Evolutionary conservation across 2,329 filamentous ascomycete genomes (phyloP).

Genomic region (Aspergillus nomiae): DNA sequence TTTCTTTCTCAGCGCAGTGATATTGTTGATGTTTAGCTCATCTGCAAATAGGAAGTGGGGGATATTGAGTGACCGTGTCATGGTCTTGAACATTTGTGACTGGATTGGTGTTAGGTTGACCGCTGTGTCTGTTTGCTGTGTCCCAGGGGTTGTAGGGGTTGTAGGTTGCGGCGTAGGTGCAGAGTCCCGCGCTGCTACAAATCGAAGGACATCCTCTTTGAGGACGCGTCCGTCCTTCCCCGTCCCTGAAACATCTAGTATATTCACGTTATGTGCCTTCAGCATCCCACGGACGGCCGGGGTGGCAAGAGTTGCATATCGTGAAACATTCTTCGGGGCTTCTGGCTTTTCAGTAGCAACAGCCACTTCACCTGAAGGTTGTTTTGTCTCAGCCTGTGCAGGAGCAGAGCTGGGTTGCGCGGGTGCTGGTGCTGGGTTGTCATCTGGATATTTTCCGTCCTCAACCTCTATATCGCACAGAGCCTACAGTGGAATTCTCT

Average conservation of each 20-base stretch:
- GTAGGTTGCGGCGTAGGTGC: constrained; percentile 23
- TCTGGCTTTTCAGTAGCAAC: constrained; percentile 11
- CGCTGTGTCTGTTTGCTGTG: constrained; percentile 65
- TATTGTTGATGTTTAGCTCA: constrained; percentile 77
- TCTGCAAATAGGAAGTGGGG: constrained; percentile 96
- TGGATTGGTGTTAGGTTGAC: constrained; percentile 76
- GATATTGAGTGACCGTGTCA: constrained; percentile 88
- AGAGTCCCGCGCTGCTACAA: constrained; percentile 58
- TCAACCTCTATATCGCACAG: constrained; percentile 94
- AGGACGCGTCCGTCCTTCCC: constrained; percentile 88
- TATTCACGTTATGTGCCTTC: constrained; percentile 77
- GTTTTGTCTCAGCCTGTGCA: constrained; percentile 17
- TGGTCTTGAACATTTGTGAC: constrained; percentile 93
- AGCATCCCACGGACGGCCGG: constrained; percentile 88
- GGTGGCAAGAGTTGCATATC: constrained; percentile 76
- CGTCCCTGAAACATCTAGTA: constrained; percentile 76
- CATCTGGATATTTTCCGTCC: constrained; percentile 68
- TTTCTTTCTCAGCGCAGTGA: constrained; percentile 71
- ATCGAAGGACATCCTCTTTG: constrained; percentile 86
- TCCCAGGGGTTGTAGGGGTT: constrained; percentile 38
- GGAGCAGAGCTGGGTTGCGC: constrained; percentile 19
- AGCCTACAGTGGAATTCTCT: constrained; percentile 54
- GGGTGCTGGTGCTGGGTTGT: constrained; percentile 39
- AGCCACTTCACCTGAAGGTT: constrained; percentile 14
- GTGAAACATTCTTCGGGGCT: constrained; percentile 46